A percentile compares a stretch with the other conserved stretches of the same genome.
phyloP scores from a whole-genome alignment of 331 rosid species.

The Malus hybrid region DNA sequence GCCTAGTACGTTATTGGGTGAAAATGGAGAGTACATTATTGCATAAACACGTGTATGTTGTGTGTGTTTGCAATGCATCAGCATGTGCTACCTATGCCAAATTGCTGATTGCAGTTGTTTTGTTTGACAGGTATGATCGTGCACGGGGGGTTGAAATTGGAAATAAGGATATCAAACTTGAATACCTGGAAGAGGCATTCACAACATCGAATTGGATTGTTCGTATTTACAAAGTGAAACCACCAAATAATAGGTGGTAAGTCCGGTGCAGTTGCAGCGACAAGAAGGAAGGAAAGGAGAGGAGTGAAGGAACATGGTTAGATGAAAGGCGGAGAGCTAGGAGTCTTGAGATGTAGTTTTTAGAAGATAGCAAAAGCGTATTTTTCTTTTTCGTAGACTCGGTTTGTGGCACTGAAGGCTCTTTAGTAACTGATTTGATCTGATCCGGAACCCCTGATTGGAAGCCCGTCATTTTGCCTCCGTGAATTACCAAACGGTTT shows the following conservation, averaged over 20 bases:
- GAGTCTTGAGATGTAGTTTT: conserved; percentile 20
- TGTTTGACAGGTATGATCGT: conserved; percentile 76
- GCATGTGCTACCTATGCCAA: not conserved
- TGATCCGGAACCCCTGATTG: conserved; percentile 5
- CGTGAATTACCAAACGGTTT: conserved; percentile 11
- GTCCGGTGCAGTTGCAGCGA: not conserved
- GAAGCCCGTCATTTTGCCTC: not conserved
- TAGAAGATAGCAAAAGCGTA: conserved; percentile 29
- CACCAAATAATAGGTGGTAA: conserved; percentile 96
- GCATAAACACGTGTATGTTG: not conserved
- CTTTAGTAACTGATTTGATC: conserved; percentile 1
- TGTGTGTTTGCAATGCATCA: not conserved
- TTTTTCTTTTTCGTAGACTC: conserved; percentile 16
- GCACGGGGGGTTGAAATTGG: conserved; percentile 99
- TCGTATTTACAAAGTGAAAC: conserved; percentile 98
- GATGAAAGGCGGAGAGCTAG: conserved; percentile 38
- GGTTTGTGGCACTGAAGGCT: conserved; percentile 28
- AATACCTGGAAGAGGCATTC: conserved; percentile 95
- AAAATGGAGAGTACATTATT: not conserved
- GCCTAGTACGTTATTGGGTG: not conserved
- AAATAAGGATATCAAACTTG: conserved; percentile 89
- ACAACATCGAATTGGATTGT: conserved; percentile 98
- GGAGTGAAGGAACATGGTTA: conserved; percentile 23
- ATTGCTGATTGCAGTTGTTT: not conserved
- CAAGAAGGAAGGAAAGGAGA: conserved; percentile 1